phyloP scores from a whole-genome alignment of 305 asterid species.

The Fraxinus baroniana region DNA sequence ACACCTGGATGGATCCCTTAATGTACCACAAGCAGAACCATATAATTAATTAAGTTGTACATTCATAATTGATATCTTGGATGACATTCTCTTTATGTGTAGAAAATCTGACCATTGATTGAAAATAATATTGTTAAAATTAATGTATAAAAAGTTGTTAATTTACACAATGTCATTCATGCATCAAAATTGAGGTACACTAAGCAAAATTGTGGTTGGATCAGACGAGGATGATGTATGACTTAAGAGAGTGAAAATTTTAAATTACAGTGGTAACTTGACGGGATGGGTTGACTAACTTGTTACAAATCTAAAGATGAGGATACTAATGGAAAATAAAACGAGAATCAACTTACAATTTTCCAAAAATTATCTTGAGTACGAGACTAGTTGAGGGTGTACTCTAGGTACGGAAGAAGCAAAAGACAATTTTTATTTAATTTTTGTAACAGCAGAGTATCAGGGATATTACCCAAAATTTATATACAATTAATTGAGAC shows the following conservation, averaged over 20 bases:
- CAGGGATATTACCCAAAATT: constrained; percentile 20
- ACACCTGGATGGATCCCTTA: no score
- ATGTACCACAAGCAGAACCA: no score
- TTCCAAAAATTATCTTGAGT: not conserved
- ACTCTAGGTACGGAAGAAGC: constrained; percentile 36
- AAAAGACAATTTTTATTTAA: constrained; percentile 25
- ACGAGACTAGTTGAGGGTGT: constrained; percentile 15
- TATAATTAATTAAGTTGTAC: no score
- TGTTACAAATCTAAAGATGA: not conserved
- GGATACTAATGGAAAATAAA: not conserved
- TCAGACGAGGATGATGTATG: not conserved
- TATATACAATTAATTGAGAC: not conserved
- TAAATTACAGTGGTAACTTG: not conserved
- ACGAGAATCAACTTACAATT: not conserved
- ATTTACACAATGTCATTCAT: no score
- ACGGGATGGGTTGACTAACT: not conserved
- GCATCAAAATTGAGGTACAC: no score
- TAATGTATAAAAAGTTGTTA: no score
- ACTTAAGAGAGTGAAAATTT: not conserved
- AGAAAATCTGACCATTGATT: no score
- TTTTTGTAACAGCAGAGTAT: not conserved
- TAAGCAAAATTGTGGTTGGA: no score
- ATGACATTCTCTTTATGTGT: no score
- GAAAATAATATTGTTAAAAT: no score
- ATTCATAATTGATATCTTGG: no score